Evolutionary conservation across 352 stramenopile genomes (phyloP).

Genomic region (Phytopythium oedochilum): DNA sequence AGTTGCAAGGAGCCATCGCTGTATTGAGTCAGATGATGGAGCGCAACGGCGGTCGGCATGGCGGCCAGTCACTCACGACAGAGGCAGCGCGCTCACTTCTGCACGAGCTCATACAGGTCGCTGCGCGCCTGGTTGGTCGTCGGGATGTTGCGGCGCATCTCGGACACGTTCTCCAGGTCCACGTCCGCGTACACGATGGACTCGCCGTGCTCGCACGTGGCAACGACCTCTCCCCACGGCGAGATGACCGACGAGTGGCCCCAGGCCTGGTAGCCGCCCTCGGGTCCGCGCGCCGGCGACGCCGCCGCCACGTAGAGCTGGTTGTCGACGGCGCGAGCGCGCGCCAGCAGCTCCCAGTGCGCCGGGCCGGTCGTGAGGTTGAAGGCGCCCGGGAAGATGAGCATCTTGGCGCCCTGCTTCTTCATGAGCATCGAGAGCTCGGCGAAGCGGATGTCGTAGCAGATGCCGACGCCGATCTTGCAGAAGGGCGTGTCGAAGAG

Average conservation of each 20-base stretch:
- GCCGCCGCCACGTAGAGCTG: constrained; percentile 96
- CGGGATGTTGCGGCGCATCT: constrained; percentile 96
- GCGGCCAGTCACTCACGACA: background rate
- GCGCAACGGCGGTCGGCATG: background rate
- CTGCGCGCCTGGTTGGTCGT: constrained; percentile 92
- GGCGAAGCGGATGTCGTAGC: constrained; percentile 99
- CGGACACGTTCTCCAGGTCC: constrained; percentile 91
- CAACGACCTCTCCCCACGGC: constrained; percentile 97
- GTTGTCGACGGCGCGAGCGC: constrained; percentile 91
- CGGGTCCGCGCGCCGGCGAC: constrained; percentile 92
- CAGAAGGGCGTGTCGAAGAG: constrained; percentile 87
- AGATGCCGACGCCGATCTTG: constrained; percentile 98
- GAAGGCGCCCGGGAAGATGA: constrained; percentile 85
- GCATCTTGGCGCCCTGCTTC: constrained; percentile 82
- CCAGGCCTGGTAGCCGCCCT: constrained; percentile 98
- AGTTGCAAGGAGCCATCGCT: too few species aligned
- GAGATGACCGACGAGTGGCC: constrained; percentile 97
- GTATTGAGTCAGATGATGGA: constrained; percentile 1
- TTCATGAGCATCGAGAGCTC: constrained; percentile 97
- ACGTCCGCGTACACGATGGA: constrained; percentile 95
- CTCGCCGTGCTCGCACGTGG: constrained; percentile 91
- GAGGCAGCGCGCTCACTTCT: constrained; percentile 62
- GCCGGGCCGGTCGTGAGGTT: constrained; percentile 92
- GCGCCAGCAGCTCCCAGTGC: constrained; percentile 99
- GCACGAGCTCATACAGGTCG: constrained; percentile 94